Percentiles rank a stretch among this genome's conserved stretches.
These are phyloP conservation scores for Ogataea salicorniae DNA, from an alignment of 805 yeast species.

Conservation along the genomic window DNA sequence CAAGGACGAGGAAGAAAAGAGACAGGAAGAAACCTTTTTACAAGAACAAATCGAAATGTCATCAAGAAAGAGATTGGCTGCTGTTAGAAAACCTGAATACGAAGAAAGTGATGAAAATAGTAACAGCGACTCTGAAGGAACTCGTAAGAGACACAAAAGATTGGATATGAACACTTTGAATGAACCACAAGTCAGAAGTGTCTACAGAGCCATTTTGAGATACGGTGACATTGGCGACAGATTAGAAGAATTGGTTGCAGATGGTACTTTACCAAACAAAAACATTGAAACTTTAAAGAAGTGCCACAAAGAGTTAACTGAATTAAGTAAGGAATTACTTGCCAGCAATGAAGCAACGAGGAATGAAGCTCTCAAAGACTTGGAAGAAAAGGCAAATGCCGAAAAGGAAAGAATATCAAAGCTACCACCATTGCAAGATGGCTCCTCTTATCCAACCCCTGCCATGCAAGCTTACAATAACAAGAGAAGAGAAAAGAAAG, in stretches of 20 bases:
- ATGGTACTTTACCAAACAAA: constrained; percentile 82
- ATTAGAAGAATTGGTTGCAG: constrained; percentile 85
- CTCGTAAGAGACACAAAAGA: constrained; percentile 31
- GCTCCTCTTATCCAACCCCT: constrained; percentile 27
- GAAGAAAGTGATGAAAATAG: constrained; percentile 32
- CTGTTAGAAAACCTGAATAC: constrained; percentile 45
- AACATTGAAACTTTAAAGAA: constrained; percentile 73
- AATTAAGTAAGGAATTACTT: constrained; percentile 55
- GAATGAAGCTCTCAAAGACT: constrained; percentile 44
- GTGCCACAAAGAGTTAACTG: constrained; percentile 68
- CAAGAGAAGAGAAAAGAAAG: constrained; percentile 81
- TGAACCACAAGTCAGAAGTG: constrained; percentile 81
- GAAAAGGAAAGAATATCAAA: constrained; percentile 39
- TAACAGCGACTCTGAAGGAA: constrained; percentile 37
- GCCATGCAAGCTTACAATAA: constrained; percentile 34
- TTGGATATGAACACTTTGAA: constrained; percentile 51
- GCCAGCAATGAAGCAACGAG: constrained; percentile 64
- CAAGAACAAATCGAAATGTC: constrained; percentile 88
- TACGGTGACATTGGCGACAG: constrained; percentile 71
- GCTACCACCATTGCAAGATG: constrained; percentile 26
- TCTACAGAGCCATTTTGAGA: constrained; percentile 76
- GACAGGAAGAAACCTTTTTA: constrained; percentile 79
- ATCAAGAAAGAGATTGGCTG: constrained; percentile 73
- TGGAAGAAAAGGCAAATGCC: constrained; percentile 56
- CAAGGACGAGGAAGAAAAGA: constrained; percentile 85